These are phyloP conservation scores for Meyerozyma smithsonii DNA, from an alignment of 1,139 yeast genomes.

Conservation along the genomic window DNA sequence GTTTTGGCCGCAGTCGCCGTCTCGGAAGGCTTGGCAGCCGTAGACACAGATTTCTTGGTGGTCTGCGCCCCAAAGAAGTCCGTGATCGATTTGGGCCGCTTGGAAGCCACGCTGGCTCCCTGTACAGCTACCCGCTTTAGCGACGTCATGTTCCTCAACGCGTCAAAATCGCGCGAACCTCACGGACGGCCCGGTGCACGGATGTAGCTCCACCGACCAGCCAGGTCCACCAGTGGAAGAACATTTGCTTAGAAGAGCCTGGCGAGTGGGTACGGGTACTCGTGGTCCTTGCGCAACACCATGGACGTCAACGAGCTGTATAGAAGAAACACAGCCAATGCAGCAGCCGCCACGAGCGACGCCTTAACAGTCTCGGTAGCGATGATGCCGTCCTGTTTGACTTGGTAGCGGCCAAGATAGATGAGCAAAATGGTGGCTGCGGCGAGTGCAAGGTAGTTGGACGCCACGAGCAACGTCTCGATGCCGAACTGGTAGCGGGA, in stretches of 20 bases:
- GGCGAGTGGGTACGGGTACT: conserved; percentile 35
- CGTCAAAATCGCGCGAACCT: not conserved
- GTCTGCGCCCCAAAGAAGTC: conserved; percentile 10
- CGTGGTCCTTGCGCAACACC: conserved; percentile 35
- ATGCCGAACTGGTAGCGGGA: conserved; percentile 63
- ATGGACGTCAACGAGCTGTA: conserved; percentile 39
- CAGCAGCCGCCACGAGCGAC: conserved; percentile 16
- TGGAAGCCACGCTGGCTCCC: conserved; percentile 1
- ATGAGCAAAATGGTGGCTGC: conserved; percentile 34
- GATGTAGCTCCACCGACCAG: too few relatives aligned
- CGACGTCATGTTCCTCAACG: not conserved
- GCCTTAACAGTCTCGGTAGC: conserved; percentile 14
- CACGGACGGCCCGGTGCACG: not conserved
- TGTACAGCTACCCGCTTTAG: not conserved
- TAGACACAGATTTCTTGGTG: not conserved
- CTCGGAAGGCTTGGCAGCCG: not conserved
- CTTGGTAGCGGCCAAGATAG: conserved; percentile 29
- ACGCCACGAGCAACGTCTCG: conserved; percentile 51
- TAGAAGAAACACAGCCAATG: conserved; percentile 22
- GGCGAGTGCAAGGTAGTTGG: conserved; percentile 44
- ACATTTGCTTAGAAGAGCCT: conserved; percentile 22
- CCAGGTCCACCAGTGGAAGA: not conserved
- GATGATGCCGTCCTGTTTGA: conserved; percentile 17
- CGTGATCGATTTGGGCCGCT: conserved; percentile 9
- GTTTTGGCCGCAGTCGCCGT: too few relatives aligned